A percentile compares a stretch with the other conserved stretches of the same genome.
These are phyloP conservation scores for Rehmannia glutinosa DNA, from an alignment of 257 asterid species.

Conservation along the genomic window DNA sequence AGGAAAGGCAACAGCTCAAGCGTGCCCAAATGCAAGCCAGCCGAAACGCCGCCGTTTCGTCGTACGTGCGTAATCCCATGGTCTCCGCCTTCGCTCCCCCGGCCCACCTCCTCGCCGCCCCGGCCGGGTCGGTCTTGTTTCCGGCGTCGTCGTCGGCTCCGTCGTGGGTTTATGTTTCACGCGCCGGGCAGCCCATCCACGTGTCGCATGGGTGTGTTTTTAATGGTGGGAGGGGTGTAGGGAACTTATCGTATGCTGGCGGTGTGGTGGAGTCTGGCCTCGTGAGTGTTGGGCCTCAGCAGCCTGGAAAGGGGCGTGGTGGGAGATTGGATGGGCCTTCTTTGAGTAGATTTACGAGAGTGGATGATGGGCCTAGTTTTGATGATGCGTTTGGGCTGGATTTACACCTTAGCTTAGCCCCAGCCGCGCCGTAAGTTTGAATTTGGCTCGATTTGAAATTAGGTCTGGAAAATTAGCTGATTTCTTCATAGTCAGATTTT, in stretches of 20 bases:
- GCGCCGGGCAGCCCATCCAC: constrained; percentile 57
- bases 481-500: constrained; percentile 12
- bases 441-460: constrained; percentile 2
- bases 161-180: constrained; percentile 73
- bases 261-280: constrained; percentile 45
- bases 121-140: constrained; percentile 37
- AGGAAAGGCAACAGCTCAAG: constrained; percentile 83
- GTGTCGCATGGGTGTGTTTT: constrained; percentile 68
- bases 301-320: constrained; percentile 50
- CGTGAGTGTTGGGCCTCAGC: constrained; percentile 45
- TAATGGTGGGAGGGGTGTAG: constrained; percentile 35
- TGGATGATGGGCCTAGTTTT: constrained; percentile 53
- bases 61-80: constrained; percentile 80
- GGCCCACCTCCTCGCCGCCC: constrained; percentile 66
- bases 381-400: constrained; percentile 74
- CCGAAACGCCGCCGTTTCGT: constrained; percentile 75
- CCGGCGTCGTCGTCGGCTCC: constrained; percentile 26
- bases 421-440: constrained; percentile 52
- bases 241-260: constrained; percentile 38
- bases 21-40: constrained; percentile 86
- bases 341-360: constrained; percentile 61
- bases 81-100: constrained; percentile 81
- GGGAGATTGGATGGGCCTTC: constrained; percentile 73
- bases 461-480: constrained; percentile 10
- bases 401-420: constrained; percentile 79